phyloP scores from a whole-genome alignment of 2,329 filamentous ascomycete genomes.

The Ophiostoma montium region DNA sequence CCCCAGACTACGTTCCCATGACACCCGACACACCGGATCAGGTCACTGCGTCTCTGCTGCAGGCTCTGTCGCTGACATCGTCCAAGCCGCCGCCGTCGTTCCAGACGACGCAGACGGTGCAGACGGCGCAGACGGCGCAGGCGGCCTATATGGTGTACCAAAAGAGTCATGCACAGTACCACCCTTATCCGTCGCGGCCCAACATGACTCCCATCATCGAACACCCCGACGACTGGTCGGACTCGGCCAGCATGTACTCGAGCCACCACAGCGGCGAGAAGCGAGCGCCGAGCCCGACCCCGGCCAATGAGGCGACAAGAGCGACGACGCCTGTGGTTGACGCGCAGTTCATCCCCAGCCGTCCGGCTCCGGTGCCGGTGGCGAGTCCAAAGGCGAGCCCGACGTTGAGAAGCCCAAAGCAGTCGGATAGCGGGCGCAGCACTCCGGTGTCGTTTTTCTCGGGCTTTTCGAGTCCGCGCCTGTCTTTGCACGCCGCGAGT shows the following conservation, averaged over 20 bases:
- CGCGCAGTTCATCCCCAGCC: conserved; percentile 3
- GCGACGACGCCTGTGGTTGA: background rate
- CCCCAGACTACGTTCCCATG: background rate
- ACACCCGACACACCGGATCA: conserved; percentile 1
- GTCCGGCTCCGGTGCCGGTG: conserved; percentile 1
- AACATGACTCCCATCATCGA: conserved; percentile 11
- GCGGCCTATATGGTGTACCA: background rate
- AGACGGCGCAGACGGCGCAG: no score
- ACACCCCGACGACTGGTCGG: conserved; percentile 8
- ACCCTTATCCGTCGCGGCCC: background rate
- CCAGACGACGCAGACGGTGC: no score
- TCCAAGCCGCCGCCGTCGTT: conserved; percentile 1
- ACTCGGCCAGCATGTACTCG: background rate
- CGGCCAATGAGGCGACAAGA: background rate
- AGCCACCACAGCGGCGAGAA: background rate
- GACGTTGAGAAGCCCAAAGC: no score
- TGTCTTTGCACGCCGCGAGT: no score
- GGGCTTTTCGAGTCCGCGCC: no score
- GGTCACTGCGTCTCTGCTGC: conserved; percentile 3
- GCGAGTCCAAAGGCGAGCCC: background rate
- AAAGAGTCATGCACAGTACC: background rate
- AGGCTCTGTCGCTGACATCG: conserved; percentile 5
- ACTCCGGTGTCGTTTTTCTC: no score
- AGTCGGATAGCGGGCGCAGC: no score
- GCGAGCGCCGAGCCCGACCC: no score